Evolutionary conservation across 2,329 filamentous ascomycete genomes (phyloP).

Genomic region (Xylogone sp.): DNA sequence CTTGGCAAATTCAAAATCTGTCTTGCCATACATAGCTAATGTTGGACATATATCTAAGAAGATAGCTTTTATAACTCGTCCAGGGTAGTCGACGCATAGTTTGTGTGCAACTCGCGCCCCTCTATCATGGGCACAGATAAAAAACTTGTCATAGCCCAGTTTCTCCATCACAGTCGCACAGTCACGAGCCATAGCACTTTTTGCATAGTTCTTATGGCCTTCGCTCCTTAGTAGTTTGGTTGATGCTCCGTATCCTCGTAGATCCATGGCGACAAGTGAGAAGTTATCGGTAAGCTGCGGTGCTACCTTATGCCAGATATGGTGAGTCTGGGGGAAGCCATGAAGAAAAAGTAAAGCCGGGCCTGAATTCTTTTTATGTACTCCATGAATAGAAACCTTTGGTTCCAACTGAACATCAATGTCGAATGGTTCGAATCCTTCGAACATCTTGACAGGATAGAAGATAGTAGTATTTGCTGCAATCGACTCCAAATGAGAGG

Average conservation of each 20-base stretch:
- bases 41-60: constrained; percentile 50
- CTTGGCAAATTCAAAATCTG: constrained; percentile 36
- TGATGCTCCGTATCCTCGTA: constrained; percentile 46
- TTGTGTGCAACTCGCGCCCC: constrained; percentile 50
- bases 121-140: constrained; percentile 51
- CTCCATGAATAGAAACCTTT: constrained; percentile 36
- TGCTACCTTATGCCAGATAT: constrained; percentile 45
- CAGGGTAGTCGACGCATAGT: constrained; percentile 42
- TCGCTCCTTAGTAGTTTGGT: constrained; percentile 36
- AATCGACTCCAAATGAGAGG: no score
- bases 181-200: constrained; percentile 44
- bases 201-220: constrained; percentile 32
- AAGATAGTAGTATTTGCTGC: no score
- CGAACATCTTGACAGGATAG: constrained; percentile 29
- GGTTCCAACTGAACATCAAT: constrained; percentile 28
- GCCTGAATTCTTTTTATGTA: constrained; percentile 22
- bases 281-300: constrained; percentile 33
- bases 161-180: constrained; percentile 39
- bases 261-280: constrained; percentile 39
- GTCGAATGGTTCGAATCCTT: constrained; percentile 31
- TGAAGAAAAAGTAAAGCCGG: constrained; percentile 42
- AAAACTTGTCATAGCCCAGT: constrained; percentile 36
- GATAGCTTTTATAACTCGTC: constrained; percentile 24
- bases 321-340: constrained; percentile 44
- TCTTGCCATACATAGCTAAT: constrained; percentile 45